Percentiles rank a stretch among this genome's conserved stretches.
Conservation (phyloP, 2,329 filamentous ascomycete genomes). For the Sphaerostilbella broomeana region DNA sequence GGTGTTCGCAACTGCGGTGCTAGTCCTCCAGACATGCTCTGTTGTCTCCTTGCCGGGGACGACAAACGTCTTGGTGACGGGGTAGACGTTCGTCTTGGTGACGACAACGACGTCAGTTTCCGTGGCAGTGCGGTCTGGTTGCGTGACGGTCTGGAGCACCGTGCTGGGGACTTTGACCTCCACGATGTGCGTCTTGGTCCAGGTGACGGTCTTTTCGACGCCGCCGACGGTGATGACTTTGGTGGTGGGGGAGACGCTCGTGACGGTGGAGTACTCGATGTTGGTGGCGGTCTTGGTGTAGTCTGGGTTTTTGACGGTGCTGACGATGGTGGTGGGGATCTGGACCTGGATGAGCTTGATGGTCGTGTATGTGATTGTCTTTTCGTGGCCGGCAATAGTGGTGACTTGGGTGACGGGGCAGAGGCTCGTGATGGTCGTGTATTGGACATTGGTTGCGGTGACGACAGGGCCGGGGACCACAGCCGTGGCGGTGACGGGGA, state of each 20-base stretch:
- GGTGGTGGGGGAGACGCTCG: conserved; percentile 38
- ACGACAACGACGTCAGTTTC: conserved; percentile 26
- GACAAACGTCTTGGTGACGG: conserved; percentile 29
- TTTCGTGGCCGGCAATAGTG: conserved; percentile 19
- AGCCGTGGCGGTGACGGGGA: conserved; percentile 25
- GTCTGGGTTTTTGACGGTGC: conserved; percentile 26
- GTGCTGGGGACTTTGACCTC: conserved; percentile 25
- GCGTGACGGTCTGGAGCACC: conserved; percentile 23
- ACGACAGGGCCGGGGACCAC: conserved; percentile 22
- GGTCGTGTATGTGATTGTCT: conserved; percentile 19
- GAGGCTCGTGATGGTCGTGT: conserved; percentile 36
- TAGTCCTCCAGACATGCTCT: conserved; percentile 19
- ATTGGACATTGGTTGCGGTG: conserved; percentile 28
- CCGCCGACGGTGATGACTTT: conserved; percentile 39
- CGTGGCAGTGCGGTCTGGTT: conserved; percentile 11
- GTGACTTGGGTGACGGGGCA: conserved; percentile 35
- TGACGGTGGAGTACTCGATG: conserved; percentile 35
- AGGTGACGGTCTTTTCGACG: conserved; percentile 28
- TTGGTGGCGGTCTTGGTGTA: conserved; percentile 28
- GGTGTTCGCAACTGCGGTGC: conserved; percentile 30
- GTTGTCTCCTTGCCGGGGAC: conserved; percentile 25
- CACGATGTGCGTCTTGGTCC: conserved; percentile 35
- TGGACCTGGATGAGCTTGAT: conserved; percentile 21
- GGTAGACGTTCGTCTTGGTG: conserved; percentile 31
- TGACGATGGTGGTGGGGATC: conserved; percentile 23